Evolutionary conservation across 352 stramenopile genomes (phyloP).

Genomic region (Phytophthora litchii): DNA sequence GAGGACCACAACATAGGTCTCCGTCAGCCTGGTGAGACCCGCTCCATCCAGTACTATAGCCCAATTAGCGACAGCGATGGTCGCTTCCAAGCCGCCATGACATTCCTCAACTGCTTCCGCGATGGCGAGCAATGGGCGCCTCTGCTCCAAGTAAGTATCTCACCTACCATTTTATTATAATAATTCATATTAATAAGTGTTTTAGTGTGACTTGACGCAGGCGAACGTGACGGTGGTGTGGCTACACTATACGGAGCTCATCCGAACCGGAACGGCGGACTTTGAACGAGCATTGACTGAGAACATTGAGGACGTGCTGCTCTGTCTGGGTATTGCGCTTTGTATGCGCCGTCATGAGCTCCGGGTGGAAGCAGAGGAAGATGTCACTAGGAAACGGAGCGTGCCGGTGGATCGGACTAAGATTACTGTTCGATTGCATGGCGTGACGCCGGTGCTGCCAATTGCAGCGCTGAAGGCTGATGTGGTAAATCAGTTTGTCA

Average conservation of each 20-base stretch:
- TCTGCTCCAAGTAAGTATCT: conserved; percentile 38
- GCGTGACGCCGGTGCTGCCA: conserved; percentile 65
- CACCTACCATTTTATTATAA: not conserved
- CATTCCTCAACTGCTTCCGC: conserved; percentile 64
- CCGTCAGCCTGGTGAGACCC: conserved; percentile 45
- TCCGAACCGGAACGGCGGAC: conserved; percentile 50
- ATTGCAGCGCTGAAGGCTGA: conserved; percentile 81
- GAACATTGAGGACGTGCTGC: conserved; percentile 63
- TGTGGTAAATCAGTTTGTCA: conserved; percentile 83
- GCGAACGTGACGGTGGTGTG: conserved; percentile 53
- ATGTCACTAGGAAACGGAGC: conserved; percentile 37
- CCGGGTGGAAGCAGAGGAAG: conserved; percentile 59
- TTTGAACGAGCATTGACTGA: conserved; percentile 63
- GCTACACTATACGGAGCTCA: conserved; percentile 59
- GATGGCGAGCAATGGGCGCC: conserved; percentile 56
- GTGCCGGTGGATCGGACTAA: conserved; percentile 58
- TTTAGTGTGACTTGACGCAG: conserved; percentile 59
- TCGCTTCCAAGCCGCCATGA: conserved; percentile 59
- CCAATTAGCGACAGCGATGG: conserved; percentile 58
- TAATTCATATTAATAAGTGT: not conserved
- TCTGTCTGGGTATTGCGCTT: conserved; percentile 68
- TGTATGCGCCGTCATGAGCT: conserved; percentile 70
- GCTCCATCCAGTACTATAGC: conserved; percentile 48
- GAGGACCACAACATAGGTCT: conserved; percentile 64
- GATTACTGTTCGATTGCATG: conserved; percentile 63